phyloP scores from a whole-genome alignment of 176 grass and related monocot genomes.

The Phoenix dactylifera region DNA sequence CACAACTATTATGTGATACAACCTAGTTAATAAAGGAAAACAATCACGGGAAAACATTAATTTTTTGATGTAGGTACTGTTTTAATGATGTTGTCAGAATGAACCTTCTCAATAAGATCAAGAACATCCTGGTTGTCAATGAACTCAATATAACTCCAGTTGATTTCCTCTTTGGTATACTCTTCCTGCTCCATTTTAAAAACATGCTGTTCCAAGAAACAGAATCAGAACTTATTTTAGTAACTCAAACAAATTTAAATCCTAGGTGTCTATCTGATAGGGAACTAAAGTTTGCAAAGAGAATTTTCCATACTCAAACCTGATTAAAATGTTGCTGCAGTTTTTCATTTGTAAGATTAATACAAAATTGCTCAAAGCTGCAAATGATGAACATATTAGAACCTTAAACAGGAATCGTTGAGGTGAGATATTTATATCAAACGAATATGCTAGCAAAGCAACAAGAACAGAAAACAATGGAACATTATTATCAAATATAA shows the following conservation, averaged over 20 bases:
- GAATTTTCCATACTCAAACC: conserved; percentile 34
- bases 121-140: conserved; percentile 95
- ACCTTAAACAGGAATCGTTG: neutral
- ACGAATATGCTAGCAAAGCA: too few relatives aligned
- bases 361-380: conserved; percentile 99
- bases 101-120: conserved; percentile 98
- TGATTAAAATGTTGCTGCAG: conserved; percentile 99
- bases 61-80: conserved; percentile 8
- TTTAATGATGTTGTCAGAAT: conserved; percentile 12
- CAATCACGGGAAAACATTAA: neutral
- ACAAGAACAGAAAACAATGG: too few relatives aligned
- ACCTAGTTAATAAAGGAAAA: too few relatives aligned
- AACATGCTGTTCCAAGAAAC: conserved; percentile 64
- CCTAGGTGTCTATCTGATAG: too few relatives aligned
- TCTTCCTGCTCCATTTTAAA: conserved; percentile 99
- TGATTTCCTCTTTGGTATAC: conserved; percentile 96
- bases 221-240: neutral
- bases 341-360: conserved; percentile 98
- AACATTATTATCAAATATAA: too few relatives aligned
- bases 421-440: too few relatives aligned
- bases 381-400: conserved; percentile 24
- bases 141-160: conserved; percentile 99
- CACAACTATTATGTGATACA: too few relatives aligned
- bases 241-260: conserved; percentile 9
- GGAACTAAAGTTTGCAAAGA: neutral